phyloP scores from a whole-genome alignment of 73 alveolate species.

The Paramecium sonneborni region DNA sequence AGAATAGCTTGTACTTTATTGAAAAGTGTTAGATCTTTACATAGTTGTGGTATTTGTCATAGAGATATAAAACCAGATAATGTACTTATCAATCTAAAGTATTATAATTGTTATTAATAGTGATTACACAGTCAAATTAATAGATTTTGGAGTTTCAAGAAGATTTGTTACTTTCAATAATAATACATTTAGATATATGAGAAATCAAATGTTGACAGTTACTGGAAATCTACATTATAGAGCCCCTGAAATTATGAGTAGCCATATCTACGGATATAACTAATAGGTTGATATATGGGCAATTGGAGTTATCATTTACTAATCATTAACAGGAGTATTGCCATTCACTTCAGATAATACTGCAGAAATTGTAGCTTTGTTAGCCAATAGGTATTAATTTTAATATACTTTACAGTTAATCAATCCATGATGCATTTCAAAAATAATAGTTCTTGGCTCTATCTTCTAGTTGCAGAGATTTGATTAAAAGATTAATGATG shows the following conservation, averaged over 20 bases:
- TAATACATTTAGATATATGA: not conserved
- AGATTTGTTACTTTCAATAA: conserved; percentile 36
- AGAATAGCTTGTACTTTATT: not conserved
- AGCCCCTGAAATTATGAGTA: conserved; percentile 39
- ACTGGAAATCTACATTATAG: conserved; percentile 27
- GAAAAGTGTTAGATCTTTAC: not conserved
- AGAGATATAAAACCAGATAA: conserved; percentile 56
- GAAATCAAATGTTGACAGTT: conserved; percentile 32
- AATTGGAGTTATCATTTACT: conserved; percentile 27
- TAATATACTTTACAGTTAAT: not conserved
- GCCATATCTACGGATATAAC: not conserved
- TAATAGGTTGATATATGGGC: conserved; percentile 52
- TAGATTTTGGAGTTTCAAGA: conserved; percentile 53
- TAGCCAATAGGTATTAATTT: not conserved
- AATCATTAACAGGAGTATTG: not conserved
- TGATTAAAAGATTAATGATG: conserved; percentile 20
- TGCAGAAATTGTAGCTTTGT: not conserved
- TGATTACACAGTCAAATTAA: conserved; percentile 25
- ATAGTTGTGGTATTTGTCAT: conserved; percentile 38
- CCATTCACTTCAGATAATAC: conserved; percentile 9
- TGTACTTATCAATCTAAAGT: not conserved
- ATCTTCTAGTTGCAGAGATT: conserved; percentile 40
- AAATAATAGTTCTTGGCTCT: not conserved
- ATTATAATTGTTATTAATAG: not conserved
- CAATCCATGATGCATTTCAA: not conserved